These are phyloP conservation scores for Capsicum chinense DNA, from an alignment of 257 asterid species.

Conservation along the genomic window DNA sequence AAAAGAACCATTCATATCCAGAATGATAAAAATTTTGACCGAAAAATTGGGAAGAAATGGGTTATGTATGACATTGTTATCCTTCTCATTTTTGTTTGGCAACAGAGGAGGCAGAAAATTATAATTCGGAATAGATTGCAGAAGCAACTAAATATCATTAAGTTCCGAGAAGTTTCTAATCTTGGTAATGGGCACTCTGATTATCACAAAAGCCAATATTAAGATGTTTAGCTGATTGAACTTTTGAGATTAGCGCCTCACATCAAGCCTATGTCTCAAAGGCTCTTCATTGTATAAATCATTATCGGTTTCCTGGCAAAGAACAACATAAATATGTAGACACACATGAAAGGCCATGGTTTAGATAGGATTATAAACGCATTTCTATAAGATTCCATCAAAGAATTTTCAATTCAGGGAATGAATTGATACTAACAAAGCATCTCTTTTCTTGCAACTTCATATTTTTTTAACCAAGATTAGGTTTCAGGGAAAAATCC, in stretches of 20 bases:
- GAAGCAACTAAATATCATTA: neutral
- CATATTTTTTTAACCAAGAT: neutral
- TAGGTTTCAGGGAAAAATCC: neutral
- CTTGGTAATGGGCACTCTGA: neutral
- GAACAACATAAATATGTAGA: neutral
- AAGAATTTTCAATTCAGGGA: neutral
- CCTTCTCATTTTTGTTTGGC: neutral
- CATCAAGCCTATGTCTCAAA: neutral
- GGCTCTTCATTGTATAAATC: neutral
- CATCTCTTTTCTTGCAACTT: neutral
- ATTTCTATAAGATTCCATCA: neutral
- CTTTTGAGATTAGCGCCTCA: neutral
- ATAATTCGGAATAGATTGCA: neutral
- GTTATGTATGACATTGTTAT: neutral
- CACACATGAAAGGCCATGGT: neutral
- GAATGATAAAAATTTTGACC: neutral
- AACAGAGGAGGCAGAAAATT: neutral
- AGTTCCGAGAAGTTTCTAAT: neutral
- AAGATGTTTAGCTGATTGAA: conserved; percentile 22
- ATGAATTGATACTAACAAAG: neutral
- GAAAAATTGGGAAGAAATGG: neutral
- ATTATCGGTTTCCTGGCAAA: neutral
- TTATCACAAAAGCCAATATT: neutral
- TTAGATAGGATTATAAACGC: neutral
- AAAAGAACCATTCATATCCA: neutral